These are phyloP conservation scores for Zygotorulaspora mrakii DNA, from an alignment of 1,139 yeast species.

Conservation along the genomic window DNA sequence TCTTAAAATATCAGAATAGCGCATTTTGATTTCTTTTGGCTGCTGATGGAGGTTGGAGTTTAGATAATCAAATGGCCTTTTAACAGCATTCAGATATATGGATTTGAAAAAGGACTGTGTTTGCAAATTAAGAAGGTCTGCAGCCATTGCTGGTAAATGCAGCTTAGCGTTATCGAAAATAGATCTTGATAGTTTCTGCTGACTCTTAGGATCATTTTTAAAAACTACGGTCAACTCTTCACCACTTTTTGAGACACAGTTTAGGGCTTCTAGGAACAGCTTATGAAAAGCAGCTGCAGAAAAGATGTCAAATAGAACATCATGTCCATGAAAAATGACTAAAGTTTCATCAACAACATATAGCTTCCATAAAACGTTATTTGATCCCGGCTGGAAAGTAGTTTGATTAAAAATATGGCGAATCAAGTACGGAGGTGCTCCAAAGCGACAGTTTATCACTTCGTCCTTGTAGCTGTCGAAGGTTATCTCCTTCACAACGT, in stretches of 20 bases:
- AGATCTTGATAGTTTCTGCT: slow-evolving; percentile 21
- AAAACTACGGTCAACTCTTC: slow-evolving; percentile 7
- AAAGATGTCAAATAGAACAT: slow-evolving; percentile 31
- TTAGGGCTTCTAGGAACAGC: slow-evolving; percentile 11
- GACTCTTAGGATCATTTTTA: slow-evolving; percentile 7
- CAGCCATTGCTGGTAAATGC: slow-evolving; percentile 27
- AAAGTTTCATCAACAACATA: slow-evolving; percentile 29
- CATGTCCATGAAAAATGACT: slow-evolving; percentile 33
- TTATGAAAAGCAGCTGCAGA: slow-evolving; percentile 34
- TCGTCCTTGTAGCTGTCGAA: slow-evolving; percentile 29
- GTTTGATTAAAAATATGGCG: slow-evolving; percentile 30
- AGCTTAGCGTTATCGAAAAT: slow-evolving; percentile 22
- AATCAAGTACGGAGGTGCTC: slow-evolving; percentile 31
- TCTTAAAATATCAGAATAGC: slow-evolving; percentile 12
- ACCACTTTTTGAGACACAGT: slow-evolving; percentile 6
- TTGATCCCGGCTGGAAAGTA: slow-evolving; percentile 24
- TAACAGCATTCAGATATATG: slow-evolving; percentile 25
- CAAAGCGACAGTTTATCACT: slow-evolving; percentile 28
- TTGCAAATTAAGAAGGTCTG: slow-evolving; percentile 28
- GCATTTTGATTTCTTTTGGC: slow-evolving; percentile 12
- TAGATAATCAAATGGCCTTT: slow-evolving; percentile 24
- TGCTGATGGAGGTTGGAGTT: slow-evolving; percentile 11
- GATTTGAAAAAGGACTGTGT: slow-evolving; percentile 31
- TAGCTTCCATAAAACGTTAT: slow-evolving; percentile 30
- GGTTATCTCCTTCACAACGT: slow-evolving; percentile 27